A percentile compares a stretch with the other conserved stretches of the same genome.
Evolutionary conservation across 169 alveolate species (phyloP).

Genomic region (Besnoitia besnoiti): DNA sequence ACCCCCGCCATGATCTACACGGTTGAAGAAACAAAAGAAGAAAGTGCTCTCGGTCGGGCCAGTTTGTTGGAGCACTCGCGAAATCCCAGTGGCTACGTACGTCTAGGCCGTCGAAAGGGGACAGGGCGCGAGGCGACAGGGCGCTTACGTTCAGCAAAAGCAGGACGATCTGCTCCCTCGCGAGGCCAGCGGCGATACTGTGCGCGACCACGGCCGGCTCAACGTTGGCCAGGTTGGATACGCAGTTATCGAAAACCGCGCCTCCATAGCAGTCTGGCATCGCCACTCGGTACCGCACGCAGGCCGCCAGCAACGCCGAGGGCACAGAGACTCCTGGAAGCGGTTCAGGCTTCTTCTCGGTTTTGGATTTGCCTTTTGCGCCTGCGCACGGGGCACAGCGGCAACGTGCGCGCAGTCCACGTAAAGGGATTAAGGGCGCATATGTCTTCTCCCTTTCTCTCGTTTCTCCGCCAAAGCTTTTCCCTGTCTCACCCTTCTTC

Average conservation of each 20-base stretch:
- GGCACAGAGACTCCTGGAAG: background rate
- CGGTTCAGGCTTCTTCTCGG: background rate
- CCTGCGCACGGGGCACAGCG: too few relatives aligned
- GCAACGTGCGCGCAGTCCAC: background rate
- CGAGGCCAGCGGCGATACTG: conserved; percentile 40
- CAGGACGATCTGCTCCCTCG: conserved; percentile 31
- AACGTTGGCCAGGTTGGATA: conserved; percentile 35
- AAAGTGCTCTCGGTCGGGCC: too few relatives aligned
- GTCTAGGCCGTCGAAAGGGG: too few relatives aligned
- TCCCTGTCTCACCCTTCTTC: background rate
- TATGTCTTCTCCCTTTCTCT: background rate
- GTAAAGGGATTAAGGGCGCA: background rate
- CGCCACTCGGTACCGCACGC: conserved; percentile 2
- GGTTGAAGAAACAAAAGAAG: too few relatives aligned
- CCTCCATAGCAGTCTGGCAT: conserved; percentile 66
- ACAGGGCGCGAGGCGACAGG: too few relatives aligned
- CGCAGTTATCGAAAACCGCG: conserved; percentile 42
- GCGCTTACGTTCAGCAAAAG: conserved; percentile 41
- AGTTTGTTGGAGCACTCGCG: too few relatives aligned
- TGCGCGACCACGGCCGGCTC: conserved; percentile 51
- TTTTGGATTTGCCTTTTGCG: background rate
- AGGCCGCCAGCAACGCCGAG: background rate
- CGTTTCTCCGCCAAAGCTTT: background rate
- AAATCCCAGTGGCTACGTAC: too few relatives aligned
- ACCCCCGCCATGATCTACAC: too few relatives aligned